These are phyloP conservation scores for Fusarium praegraminearum DNA, from an alignment of 2,329 filamentous ascomycete species.

Conservation along the genomic window DNA sequence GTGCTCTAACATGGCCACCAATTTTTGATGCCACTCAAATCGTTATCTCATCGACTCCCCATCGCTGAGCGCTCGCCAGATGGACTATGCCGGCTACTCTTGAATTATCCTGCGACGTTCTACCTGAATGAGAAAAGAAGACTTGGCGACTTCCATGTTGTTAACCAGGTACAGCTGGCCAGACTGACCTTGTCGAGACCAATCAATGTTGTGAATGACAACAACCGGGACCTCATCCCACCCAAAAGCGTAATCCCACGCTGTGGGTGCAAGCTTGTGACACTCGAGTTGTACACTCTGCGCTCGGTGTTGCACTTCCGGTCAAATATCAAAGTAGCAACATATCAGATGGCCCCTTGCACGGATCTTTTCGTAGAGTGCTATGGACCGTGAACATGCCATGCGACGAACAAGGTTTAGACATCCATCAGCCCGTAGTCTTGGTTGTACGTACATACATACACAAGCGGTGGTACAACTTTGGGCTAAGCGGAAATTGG, in stretches of 20 bases:
- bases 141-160: background rate
- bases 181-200: background rate
- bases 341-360: slow-evolving; percentile 25
- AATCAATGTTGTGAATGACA: background rate
- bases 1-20: slow-evolving; percentile 35
- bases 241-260: background rate
- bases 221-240: background rate
- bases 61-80: background rate
- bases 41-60: slow-evolving; percentile 4
- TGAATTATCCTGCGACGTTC: background rate
- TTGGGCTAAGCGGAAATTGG: background rate
- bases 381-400: slow-evolving; percentile 28
- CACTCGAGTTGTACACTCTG: slow-evolving; percentile 16
- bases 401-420: slow-evolving; percentile 44
- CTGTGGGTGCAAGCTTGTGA: slow-evolving; percentile 15
- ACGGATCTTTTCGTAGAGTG: slow-evolving; percentile 33
- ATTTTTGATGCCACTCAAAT: slow-evolving; percentile 10
- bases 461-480: slow-evolving; percentile 21
- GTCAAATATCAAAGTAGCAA: slow-evolving; percentile 11
- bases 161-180: background rate
- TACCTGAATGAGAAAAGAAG: too few species aligned
- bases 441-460: slow-evolving; percentile 23
- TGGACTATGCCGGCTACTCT: background rate
- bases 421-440: slow-evolving; percentile 36
- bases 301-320: slow-evolving; percentile 39